phyloP scores from a whole-genome alignment of 257 asterid genomes.

The Fraxinus pennsylvanica region DNA sequence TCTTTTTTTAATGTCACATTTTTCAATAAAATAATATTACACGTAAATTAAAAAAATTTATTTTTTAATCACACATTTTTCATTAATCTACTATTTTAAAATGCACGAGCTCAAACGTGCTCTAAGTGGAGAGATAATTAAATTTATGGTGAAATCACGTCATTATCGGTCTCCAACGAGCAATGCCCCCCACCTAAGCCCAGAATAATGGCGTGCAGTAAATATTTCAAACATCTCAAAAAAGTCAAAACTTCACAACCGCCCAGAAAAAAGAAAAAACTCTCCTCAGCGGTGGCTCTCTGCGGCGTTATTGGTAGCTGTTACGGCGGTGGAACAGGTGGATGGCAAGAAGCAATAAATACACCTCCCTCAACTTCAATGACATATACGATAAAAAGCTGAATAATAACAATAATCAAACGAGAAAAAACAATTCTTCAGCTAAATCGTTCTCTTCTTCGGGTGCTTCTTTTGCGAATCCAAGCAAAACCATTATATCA shows the following conservation, averaged over 20 bases:
- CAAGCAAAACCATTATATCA: constrained; percentile 42
- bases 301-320: constrained; percentile 35
- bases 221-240: not conserved
- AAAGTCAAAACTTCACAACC: not conserved
- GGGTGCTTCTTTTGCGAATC: constrained; percentile 29
- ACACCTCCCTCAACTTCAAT: constrained; percentile 74
- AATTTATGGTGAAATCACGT: not conserved
- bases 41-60: too few relatives aligned
- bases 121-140: not conserved
- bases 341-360: constrained; percentile 88
- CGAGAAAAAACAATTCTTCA: constrained; percentile 35
- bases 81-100: too few relatives aligned
- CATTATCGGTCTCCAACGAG: not conserved
- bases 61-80: not conserved
- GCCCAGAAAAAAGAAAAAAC: not conserved
- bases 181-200: not conserved
- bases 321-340: constrained; percentile 50
- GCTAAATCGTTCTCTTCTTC: constrained; percentile 28
- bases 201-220: not conserved
- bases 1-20: too few relatives aligned
- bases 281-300: constrained; percentile 52
- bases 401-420: constrained; percentile 27
- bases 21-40: too few relatives aligned
- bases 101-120: too few relatives aligned
- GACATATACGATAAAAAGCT: constrained; percentile 70